Conservation (phyloP, 306 rosid species). For the Carpinus viminea region DNA sequence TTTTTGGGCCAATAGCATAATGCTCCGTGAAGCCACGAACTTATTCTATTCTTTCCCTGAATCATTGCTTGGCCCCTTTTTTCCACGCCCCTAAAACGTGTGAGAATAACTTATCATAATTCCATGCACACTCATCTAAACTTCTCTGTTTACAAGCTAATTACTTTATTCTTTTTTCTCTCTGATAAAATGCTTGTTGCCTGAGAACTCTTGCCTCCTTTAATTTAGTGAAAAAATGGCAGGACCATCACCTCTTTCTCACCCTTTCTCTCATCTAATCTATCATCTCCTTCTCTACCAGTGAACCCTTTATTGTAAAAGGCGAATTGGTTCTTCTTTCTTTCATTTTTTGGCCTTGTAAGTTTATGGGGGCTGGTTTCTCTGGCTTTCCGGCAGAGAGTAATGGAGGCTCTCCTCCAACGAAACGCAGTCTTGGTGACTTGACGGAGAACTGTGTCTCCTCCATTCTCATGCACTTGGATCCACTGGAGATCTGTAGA, state of each 20-base stretch:
- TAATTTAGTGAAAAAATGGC: conserved; percentile 31
- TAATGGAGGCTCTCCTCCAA: conserved; percentile 6
- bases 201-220: neutral
- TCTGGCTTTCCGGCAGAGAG: conserved; percentile 29
- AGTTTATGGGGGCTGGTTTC: conserved; percentile 57
- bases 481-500: conserved; percentile 74
- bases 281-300: conserved; percentile 45
- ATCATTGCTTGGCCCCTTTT: neutral
- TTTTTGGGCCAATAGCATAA: neutral
- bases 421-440: conserved; percentile 51
- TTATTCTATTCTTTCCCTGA: conserved; percentile 1
- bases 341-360: neutral
- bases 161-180: neutral
- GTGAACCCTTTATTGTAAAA: conserved; percentile 3
- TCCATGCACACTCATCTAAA: conserved; percentile 30
- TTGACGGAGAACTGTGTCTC: conserved; percentile 73
- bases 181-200: neutral
- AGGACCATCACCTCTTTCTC: conserved; percentile 29
- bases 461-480: conserved; percentile 47
- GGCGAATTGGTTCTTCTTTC: neutral
- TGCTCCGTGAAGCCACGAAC: neutral
- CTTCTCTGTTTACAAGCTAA: neutral
- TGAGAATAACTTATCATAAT: neutral
- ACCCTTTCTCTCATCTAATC: conserved; percentile 20
- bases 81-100: neutral